These are phyloP conservation scores for Lepiota venenata DNA, from an alignment of 768 basidiomycete genomes.

Conservation along the genomic window DNA sequence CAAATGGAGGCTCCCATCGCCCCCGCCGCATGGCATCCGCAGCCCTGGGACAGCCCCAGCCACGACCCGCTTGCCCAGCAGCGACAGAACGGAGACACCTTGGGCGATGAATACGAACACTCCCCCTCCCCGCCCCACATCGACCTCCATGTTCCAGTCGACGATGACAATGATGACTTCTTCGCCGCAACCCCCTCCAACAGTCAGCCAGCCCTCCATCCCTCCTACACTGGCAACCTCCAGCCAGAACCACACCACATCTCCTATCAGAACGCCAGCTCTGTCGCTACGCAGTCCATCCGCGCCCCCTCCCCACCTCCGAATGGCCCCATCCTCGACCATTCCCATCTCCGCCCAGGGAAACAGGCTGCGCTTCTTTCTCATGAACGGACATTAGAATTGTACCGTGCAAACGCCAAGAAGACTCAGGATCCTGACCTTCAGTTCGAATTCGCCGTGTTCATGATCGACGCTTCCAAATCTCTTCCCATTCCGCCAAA, in stretches of 20 bases:
- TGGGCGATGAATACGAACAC: constrained; percentile 18
- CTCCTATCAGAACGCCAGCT: constrained; percentile 32
- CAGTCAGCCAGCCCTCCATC: constrained; percentile 25
- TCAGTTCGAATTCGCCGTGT: constrained; percentile 97
- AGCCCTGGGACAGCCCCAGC: constrained; percentile 6
- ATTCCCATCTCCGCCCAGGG: constrained; percentile 90
- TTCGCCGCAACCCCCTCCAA: constrained; percentile 34
- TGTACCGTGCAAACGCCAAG: constrained; percentile 97
- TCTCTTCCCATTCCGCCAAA: constrained; percentile 73
- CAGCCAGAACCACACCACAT: constrained; percentile 20
- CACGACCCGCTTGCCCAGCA: constrained; percentile 9
- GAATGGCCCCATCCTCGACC: constrained; percentile 73
- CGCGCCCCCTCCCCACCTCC: constrained; percentile 68
- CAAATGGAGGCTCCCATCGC: constrained; percentile 9
- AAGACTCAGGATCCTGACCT: constrained; percentile 98
- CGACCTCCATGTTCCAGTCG: constrained; percentile 36
- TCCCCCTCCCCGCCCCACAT: constrained; percentile 38
- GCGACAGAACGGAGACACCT: constrained; percentile 22
- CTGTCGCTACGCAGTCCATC: constrained; percentile 50
- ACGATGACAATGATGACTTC: constrained; percentile 48
- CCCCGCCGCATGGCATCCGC: constrained; percentile 6
- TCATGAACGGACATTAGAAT: constrained; percentile 93
- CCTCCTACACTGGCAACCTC: constrained; percentile 28
- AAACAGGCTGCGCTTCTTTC: constrained; percentile 91
- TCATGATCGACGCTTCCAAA: constrained; percentile 98